phyloP scores from a whole-genome alignment of 1,284 basidiomycete genomes.

The Trichosporon faecale region DNA sequence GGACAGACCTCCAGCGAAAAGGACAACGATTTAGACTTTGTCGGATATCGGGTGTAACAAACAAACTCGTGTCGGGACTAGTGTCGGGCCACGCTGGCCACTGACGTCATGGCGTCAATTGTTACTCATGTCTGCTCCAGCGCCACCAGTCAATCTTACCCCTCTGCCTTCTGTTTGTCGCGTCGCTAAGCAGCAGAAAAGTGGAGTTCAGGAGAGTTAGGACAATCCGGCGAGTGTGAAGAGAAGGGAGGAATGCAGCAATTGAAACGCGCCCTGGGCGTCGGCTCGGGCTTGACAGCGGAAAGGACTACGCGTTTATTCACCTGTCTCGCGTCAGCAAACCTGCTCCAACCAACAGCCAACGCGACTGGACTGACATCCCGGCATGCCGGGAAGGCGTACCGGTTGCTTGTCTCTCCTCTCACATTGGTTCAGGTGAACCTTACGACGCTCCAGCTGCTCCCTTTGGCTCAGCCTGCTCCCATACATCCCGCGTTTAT shows the following conservation, averaged over 20 bases:
- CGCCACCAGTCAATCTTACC: not conserved
- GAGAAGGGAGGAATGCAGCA: not conserved
- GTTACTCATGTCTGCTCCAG: not conserved
- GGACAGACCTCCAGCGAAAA: not conserved
- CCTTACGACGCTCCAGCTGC: not conserved
- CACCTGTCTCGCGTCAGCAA: no score
- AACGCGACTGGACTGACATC: not conserved
- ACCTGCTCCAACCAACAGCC: not conserved
- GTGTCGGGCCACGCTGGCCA: not conserved
- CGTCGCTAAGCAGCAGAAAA: not conserved
- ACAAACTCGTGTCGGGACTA: no score
- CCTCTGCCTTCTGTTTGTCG: not conserved
- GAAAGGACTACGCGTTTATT: not conserved
- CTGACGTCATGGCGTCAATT: not conserved
- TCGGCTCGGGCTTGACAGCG: not conserved
- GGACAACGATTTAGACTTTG: not conserved
- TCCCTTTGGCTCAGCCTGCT: not conserved
- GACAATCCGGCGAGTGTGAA: not conserved
- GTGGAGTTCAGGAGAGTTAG: not conserved
- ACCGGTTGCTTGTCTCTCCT: not conserved
- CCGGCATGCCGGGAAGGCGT: not conserved
- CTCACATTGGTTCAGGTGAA: not conserved
- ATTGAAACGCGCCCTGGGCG: not conserved
- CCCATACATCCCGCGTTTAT: not conserved
- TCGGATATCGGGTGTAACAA: not conserved